Evolutionary conservation across 192 early-diverging fungal genomes (phyloP).

Genomic region (Coemansia umbellata): DNA sequence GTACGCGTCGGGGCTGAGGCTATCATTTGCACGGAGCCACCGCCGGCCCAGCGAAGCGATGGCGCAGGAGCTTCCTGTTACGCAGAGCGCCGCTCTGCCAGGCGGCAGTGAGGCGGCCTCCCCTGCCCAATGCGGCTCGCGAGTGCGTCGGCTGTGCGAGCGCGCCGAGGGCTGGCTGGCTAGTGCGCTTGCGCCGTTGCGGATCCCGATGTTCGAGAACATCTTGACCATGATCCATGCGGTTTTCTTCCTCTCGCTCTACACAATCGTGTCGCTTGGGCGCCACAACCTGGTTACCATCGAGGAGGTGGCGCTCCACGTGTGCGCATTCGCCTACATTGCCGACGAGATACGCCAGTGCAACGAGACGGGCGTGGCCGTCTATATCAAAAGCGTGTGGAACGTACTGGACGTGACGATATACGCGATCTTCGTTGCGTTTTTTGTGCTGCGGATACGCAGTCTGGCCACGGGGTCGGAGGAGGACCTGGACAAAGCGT

Average conservation of each 20-base stretch:
- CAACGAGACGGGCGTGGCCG: slow-evolving; percentile 24
- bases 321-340: slow-evolving; percentile 31
- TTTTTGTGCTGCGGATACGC: slow-evolving; percentile 25
- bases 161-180: slow-evolving; percentile 14
- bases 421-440: slow-evolving; percentile 24
- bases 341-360: slow-evolving; percentile 41
- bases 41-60: not conserved
- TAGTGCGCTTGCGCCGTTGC: slow-evolving; percentile 13
- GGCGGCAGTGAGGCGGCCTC: too few relatives aligned
- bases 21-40: slow-evolving; percentile 13
- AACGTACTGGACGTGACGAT: slow-evolving; percentile 33
- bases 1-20: not conserved
- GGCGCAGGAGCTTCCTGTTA: not conserved
- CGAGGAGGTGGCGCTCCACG: slow-evolving; percentile 16
- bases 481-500: slow-evolving; percentile 35
- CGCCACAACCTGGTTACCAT: slow-evolving; percentile 11
- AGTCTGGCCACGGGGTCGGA: slow-evolving; percentile 22
- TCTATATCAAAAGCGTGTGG: slow-evolving; percentile 42
- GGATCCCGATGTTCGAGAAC: slow-evolving; percentile 36
- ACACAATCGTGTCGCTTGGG: slow-evolving; percentile 23
- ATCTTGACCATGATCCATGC: slow-evolving; percentile 32
- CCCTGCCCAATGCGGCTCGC: not conserved
- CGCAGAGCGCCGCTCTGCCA: not conserved
- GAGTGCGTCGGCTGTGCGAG: not conserved
- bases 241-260: slow-evolving; percentile 32